A percentile compares a stretch with the other conserved stretches of the same genome.
phyloP scores from a whole-genome alignment of 192 early-diverging fungal genomes.

The Umbelopsis sp. region DNA sequence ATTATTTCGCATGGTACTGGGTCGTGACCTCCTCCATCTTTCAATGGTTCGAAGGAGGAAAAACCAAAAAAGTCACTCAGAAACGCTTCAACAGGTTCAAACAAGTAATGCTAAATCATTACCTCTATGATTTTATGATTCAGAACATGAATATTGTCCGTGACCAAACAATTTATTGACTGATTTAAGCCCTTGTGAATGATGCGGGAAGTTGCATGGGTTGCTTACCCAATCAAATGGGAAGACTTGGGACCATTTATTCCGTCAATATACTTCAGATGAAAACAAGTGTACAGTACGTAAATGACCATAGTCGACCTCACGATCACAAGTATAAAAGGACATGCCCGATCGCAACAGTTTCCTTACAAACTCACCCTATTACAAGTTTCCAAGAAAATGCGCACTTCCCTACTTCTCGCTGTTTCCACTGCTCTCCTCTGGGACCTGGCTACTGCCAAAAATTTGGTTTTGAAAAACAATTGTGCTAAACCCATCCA shows the following conservation, averaged over 20 bases:
- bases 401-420: neutral
- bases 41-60: no score
- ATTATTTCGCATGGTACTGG: neutral
- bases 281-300: neutral
- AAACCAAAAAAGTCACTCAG: neutral
- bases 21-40: no score
- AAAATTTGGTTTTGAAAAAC: slow-evolving; percentile 1
- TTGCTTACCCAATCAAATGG: neutral
- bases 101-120: neutral
- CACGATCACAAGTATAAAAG: neutral
- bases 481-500: neutral
- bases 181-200: neutral
- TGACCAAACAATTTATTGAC: neutral
- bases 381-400: neutral
- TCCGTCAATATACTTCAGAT: neutral
- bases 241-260: neutral
- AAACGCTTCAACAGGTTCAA: neutral
- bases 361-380: no score
- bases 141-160: neutral
- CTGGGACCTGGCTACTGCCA: neutral
- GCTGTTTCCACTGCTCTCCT: neutral
- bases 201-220: neutral
- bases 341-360: neutral
- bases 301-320: neutral
- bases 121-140: neutral